Base-by-base conservation (phyloP, 164 flowering plant species). In the Umbellularia californica region DNA sequence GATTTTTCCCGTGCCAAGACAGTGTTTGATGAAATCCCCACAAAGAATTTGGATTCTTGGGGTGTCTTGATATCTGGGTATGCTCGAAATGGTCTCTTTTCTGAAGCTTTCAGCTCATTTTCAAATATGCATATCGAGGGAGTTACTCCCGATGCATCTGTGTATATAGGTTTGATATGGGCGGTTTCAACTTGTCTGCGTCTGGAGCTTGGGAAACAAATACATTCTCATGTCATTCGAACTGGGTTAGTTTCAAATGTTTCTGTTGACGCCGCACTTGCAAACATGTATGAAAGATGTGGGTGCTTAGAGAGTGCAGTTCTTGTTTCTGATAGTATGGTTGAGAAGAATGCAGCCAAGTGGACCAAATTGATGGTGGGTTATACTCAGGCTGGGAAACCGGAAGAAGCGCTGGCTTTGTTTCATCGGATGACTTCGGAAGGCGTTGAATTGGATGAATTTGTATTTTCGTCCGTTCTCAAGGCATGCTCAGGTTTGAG, bases 341-440 rank as follows among this genome's bases (percentile, higher is more conserved):
- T n/a, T 23, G 82, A 79, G 65, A 85, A 75, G 77, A 83, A 82
- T 83, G 80, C 69, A 23, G 85, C 83, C 7, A 68, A 79, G 72
- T 86, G 87, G 85, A 87, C 92, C 50, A 79, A 66, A 30, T 79
- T 89, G 80, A 86, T 87, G 84, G 82, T 83, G 68, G 87, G 85
- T 2, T 87, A 71, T 65, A 82, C 81, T 69, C 81, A 79, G 66
- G 78, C 69, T 41, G 78, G 72, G 25, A 76, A 79, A 68, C 77
- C 27, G 5, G 76, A 71, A 65, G 78, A 81, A 77, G 87, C 80
- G 55, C 51, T 87, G 69, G 62, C 58, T 7, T 74, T 85, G 80
- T 88, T 87, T 72, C 63, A 5, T 17, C 69, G 73, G 50, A 83
- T 87, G 87, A 71, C 79, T 15, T 68, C 5, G 50, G 85, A 82